phyloP scores from a whole-genome alignment of 1,284 basidiomycete genomes.

The Lentinus polychrous region DNA sequence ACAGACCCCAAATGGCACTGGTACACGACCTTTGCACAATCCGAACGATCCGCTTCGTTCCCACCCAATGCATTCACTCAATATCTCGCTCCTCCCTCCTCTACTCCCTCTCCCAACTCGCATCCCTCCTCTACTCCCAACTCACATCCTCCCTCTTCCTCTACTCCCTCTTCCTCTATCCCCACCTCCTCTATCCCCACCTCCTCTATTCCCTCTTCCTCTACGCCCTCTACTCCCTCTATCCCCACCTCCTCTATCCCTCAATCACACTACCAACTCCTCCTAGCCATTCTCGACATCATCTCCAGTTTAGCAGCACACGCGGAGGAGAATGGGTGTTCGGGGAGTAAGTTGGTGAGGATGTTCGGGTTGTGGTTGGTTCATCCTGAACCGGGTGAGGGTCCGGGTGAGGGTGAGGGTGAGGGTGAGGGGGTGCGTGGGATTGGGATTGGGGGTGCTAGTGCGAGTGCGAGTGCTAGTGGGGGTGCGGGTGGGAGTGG shows the following conservation, averaged over 20 bases:
- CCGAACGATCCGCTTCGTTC: slow-evolving; percentile 50
- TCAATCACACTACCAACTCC: slow-evolving; percentile 45
- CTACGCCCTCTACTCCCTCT: too few relatives aligned
- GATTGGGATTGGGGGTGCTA: not conserved
- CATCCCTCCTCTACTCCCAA: too few relatives aligned
- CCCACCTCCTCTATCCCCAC: too few relatives aligned
- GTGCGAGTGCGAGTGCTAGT: not conserved
- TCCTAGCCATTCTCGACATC: slow-evolving; percentile 49
- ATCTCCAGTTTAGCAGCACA: slow-evolving; percentile 64
- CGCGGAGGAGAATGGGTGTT: slow-evolving; percentile 61
- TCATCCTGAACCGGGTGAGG: slow-evolving; percentile 23
- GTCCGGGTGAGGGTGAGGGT: too few relatives aligned
- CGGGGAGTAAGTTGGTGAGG: slow-evolving; percentile 67
- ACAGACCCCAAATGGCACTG: slow-evolving; percentile 41
- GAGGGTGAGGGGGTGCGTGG: too few relatives aligned
- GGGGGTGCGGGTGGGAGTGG: too few relatives aligned
- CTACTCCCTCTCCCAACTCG: too few relatives aligned
- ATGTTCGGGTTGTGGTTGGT: slow-evolving; percentile 70
- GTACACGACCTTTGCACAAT: slow-evolving; percentile 55
- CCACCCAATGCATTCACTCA: slow-evolving; percentile 55
- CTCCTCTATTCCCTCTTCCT: too few relatives aligned
- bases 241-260: too few relatives aligned
- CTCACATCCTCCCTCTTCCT: too few relatives aligned
- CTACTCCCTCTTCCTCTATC: too few relatives aligned
- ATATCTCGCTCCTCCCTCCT: slow-evolving; percentile 45